These are phyloP conservation scores for Pugionium dolabratum DNA, from an alignment of 345 rosid genomes.

Conservation along the genomic window DNA sequence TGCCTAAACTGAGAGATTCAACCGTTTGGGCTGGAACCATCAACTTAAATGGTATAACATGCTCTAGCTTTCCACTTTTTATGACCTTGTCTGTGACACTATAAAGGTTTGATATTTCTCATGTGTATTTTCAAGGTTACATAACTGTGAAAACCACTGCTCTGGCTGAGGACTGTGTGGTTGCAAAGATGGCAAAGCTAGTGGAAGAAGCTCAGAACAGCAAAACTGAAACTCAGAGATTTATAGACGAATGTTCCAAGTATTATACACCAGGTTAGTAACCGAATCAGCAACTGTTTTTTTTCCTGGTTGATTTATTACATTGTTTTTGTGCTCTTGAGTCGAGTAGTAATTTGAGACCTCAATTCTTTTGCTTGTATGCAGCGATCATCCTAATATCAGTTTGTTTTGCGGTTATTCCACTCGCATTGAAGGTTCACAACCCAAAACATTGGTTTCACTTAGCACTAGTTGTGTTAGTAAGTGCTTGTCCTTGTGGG, in stretches of 20 bases:
- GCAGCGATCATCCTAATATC: conserved; percentile 37
- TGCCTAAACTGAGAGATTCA: conserved; percentile 64
- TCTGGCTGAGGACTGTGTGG: conserved; percentile 80
- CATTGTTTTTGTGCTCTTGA: neutral
- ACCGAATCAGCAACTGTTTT: neutral
- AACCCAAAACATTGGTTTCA: conserved; percentile 62
- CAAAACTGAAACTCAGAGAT: conserved; percentile 71
- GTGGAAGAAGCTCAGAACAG: conserved; percentile 96
- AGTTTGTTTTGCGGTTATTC: conserved; percentile 57
- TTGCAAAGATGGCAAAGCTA: conserved; percentile 84
- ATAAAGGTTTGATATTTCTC: conserved; percentile 9
- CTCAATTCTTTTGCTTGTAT: neutral
- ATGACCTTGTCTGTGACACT: neutral
- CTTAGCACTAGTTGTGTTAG: conserved; percentile 80
- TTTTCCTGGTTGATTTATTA: neutral
- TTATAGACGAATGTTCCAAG: conserved; percentile 69
- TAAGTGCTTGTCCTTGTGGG: conserved; percentile 94
- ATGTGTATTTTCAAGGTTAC: conserved; percentile 51
- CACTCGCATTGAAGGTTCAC: conserved; percentile 47
- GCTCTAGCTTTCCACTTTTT: neutral
- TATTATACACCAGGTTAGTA: conserved; percentile 82
- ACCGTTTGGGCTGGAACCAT: conserved; percentile 93
- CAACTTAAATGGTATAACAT: conserved; percentile 64
- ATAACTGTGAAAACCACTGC: conserved; percentile 71
- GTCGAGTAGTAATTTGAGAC: neutral